Evolutionary conservation across 2,329 filamentous ascomycete genomes (phyloP).

Genomic region (Penicillium sp.): DNA sequence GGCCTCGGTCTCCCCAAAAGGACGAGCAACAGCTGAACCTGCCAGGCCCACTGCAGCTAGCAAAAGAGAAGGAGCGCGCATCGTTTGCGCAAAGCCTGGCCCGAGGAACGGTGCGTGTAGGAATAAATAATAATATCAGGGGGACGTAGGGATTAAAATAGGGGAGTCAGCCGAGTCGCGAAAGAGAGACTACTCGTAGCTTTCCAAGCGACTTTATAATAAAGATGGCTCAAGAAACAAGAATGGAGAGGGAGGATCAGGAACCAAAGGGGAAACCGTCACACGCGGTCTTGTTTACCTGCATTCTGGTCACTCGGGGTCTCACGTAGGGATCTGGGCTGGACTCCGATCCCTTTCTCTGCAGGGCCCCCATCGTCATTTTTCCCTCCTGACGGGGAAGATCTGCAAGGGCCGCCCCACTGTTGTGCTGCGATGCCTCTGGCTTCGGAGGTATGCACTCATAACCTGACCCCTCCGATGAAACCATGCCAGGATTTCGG

Average conservation of each 20-base stretch:
- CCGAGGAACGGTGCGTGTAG: slow-evolving; percentile 3
- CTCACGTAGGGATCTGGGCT: neutral
- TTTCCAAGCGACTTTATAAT: slow-evolving; percentile 20
- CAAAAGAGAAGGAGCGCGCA: slow-evolving; percentile 29
- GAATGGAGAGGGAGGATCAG: slow-evolving; percentile 7
- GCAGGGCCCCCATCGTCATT: slow-evolving; percentile 3
- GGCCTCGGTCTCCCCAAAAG: slow-evolving; percentile 14
- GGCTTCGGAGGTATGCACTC: slow-evolving; percentile 9
- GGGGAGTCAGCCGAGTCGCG: slow-evolving; percentile 7
- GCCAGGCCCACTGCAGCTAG: slow-evolving; percentile 25
- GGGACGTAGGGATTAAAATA: neutral
- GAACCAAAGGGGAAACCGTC: slow-evolving; percentile 8
- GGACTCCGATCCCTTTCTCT: neutral
- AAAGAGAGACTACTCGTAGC: slow-evolving; percentile 15
- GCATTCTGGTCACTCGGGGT: neutral
- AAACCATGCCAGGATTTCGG: neutral
- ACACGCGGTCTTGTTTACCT: slow-evolving; percentile 8
- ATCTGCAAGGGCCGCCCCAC: slow-evolving; percentile 10
- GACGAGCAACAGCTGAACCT: slow-evolving; percentile 23
- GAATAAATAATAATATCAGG: slow-evolving; percentile 4
- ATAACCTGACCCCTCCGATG: neutral
- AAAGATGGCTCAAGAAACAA: slow-evolving; percentile 8
- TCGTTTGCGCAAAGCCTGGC: slow-evolving; percentile 9
- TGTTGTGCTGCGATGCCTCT: slow-evolving; percentile 1
- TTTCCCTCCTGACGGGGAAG: neutral